These are phyloP conservation scores for Nitzschia sp. DNA, from an alignment of 108 stramenopile species.

Conservation along the genomic window DNA sequence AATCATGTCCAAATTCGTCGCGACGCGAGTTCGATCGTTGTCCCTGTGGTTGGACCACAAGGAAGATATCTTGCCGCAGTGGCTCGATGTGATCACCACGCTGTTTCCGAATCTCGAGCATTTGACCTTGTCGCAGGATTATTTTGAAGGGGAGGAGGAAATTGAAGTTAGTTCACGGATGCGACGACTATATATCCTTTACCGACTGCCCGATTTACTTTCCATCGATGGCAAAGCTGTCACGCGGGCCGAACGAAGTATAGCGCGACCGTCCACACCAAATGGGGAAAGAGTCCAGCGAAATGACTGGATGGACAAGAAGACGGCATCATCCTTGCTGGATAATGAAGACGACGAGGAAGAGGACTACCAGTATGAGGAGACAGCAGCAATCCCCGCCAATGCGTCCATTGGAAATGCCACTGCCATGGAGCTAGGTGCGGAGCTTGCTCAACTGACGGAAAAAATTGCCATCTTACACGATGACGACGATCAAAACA, in stretches of 20 bases:
- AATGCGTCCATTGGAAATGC: conserved; percentile 2
- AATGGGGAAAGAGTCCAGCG: conserved; percentile 5
- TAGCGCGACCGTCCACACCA: conserved; percentile 23
- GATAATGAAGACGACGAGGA: conserved; percentile 15
- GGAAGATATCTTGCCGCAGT: conserved; percentile 25
- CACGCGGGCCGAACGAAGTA: conserved; percentile 27
- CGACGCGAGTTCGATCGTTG: conserved; percentile 18
- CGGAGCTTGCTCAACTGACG: not conserved
- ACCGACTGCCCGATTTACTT: conserved; percentile 35
- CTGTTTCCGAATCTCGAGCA: conserved; percentile 40
- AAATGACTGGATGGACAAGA: not conserved
- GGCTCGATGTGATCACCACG: conserved; percentile 36
- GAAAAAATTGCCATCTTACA: conserved; percentile 3
- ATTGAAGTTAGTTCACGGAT: conserved; percentile 34
- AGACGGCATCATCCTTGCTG: not conserved
- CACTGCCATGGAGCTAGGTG: not conserved
- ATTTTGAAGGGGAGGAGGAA: conserved; percentile 25
- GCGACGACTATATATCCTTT: conserved; percentile 45
- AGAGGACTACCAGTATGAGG: not conserved
- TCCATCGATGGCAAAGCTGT: conserved; percentile 36
- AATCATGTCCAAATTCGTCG: conserved; percentile 4
- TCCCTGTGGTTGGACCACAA: conserved; percentile 11
- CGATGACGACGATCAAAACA: conserved; percentile 11
- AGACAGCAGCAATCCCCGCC: not conserved
- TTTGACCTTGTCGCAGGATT: conserved; percentile 24